Base-by-base conservation (phyloP, 345 rosid species). In the Gossypium sturtianum region DNA sequence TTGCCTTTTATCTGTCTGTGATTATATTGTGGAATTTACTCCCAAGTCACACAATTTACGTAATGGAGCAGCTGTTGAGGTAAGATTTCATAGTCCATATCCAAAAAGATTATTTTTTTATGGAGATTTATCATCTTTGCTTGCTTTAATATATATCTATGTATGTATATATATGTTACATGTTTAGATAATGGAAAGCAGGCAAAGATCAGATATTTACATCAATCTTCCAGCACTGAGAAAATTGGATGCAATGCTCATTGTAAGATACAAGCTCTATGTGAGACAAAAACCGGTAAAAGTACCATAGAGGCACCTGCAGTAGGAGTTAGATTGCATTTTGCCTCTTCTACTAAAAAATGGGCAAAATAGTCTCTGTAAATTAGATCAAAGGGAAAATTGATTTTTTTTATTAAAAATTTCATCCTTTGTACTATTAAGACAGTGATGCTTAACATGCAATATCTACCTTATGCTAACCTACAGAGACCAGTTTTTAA, bases 201-300 rank as follows among this genome's bases (percentile, higher is more conserved):
- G 83, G 74, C 84, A 84, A 48, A 82, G 99, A 82, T 82, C 87
- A 74, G 99, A 95, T 72, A 89, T 95, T 27, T 84, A 86, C 62
- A 84, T 95, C 74, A 93, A 90, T 79, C 89, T 95, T 74, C 99
- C 98, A 15, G 99, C 99, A 7, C 74, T 95, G 75, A 82, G 81
- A 71, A 93, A 95, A 83, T 91, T 95, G 52, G 96, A 93, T 56
- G 84, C 93, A 1, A 85, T 95, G 94, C 97, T 95, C 51, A 61
- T 87, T 56, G 99, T 93, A 81, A 87, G 97, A 74, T 34, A 5
- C 41, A 53, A 66, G 38, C 57, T 54, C 47, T 1, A 19, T 56
- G 19, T 47, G 53, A 27, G 29, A 20, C 41, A 34, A 34, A 34
- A 34, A 34, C 1, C 1, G 41, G 41, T 34, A 4, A 34, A 34